These are phyloP conservation scores for Gossypium raimondii DNA, from an alignment of 345 rosid genomes.

Conservation along the genomic window DNA sequence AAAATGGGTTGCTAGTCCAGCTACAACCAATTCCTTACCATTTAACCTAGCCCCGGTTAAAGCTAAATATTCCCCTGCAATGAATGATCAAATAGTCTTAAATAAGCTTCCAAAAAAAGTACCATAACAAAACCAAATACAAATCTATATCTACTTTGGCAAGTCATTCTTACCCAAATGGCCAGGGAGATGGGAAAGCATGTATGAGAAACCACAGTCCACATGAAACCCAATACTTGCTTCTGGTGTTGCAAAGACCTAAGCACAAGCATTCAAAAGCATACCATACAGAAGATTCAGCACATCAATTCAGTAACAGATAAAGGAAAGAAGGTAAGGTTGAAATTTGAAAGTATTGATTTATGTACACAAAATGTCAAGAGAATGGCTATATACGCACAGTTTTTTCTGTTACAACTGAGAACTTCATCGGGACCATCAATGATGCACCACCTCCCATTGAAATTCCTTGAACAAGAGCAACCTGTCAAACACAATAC, in stretches of 20 bases:
- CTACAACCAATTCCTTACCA: conserved; percentile 73
- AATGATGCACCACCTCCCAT: conserved; percentile 98
- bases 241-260: conserved; percentile 95
- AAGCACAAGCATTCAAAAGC: background rate
- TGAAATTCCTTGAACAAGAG: conserved; percentile 83
- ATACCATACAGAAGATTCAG: background rate
- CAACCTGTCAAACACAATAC: conserved; percentile 46
- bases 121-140: background rate
- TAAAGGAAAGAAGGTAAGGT: background rate
- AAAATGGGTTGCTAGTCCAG: conserved; percentile 86
- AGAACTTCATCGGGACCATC: conserved; percentile 91
- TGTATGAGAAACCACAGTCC: conserved; percentile 86
- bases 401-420: conserved; percentile 89
- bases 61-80: conserved; percentile 86
- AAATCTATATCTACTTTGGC: conserved; percentile 8
- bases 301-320: conserved; percentile 2
- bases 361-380: conserved; percentile 4
- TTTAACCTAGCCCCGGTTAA: conserved; percentile 81
- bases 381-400: conserved; percentile 38
- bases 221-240: conserved; percentile 92
- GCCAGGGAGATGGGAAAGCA: conserved; percentile 81
- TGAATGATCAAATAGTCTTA: conserved; percentile 1
- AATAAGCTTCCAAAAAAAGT: background rate
- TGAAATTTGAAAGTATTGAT: background rate
- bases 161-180: conserved; percentile 55